Percentiles rank a stretch among this genome's conserved stretches.
Evolutionary conservation across 257 asterid genomes (phyloP).

Genomic region (Solanum chilense): DNA sequence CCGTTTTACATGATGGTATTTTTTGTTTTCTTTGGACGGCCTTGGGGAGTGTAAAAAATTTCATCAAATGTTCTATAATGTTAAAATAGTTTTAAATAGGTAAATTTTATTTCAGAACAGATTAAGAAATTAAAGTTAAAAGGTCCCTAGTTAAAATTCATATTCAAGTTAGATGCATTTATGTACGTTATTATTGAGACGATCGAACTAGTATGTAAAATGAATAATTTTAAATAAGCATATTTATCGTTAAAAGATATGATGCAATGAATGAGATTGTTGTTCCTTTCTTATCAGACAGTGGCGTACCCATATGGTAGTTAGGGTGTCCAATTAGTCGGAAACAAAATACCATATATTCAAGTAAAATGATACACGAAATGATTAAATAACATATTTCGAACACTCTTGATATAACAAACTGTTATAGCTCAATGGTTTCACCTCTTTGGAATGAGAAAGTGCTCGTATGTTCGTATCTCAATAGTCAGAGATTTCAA

Average conservation of each 20-base stretch:
- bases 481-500: too few species aligned
- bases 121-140: not conserved
- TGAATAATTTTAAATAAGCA: not conserved
- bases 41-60: not conserved
- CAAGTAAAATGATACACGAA: too few species aligned
- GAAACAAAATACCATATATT: too few species aligned
- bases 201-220: not conserved
- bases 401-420: too few species aligned
- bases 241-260: not conserved
- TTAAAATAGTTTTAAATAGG: not conserved
- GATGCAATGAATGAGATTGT: not conserved
- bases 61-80: not conserved
- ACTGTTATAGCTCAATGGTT: too few species aligned
- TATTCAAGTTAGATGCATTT: not conserved
- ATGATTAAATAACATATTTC: too few species aligned
- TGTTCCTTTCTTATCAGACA: not conserved
- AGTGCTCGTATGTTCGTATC: too few species aligned
- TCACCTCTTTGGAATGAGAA: too few species aligned
- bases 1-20: not conserved
- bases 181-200: not conserved
- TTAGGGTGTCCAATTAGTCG: too few species aligned
- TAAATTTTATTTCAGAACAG: not conserved
- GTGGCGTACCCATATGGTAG: too few species aligned
- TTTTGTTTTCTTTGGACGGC: not conserved
- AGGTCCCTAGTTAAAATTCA: not conserved